These are phyloP conservation scores for Daldinia bambusicola DNA, from an alignment of 495 filamentous ascomycete species.

Conservation along the genomic window DNA sequence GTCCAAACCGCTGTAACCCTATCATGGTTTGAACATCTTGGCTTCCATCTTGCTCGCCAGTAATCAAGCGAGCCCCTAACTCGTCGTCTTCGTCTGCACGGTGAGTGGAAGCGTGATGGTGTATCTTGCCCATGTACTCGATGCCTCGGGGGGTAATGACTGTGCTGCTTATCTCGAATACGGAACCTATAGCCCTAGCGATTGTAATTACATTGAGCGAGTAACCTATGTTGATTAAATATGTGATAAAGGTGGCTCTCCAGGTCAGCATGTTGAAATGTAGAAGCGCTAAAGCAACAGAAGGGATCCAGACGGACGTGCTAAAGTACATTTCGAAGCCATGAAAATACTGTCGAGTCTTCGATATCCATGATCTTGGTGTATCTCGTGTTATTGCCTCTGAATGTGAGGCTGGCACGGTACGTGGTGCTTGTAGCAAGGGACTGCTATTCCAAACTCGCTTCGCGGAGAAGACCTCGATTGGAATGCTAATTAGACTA, in stretches of 20 bases:
- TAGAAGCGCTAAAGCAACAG: conserved; percentile 63
- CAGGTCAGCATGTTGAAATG: conserved; percentile 71
- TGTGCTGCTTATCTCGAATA: conserved; percentile 64
- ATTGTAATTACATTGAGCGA: conserved; percentile 62
- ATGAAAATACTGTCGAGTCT: conserved; percentile 30
- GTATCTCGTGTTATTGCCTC: conserved; percentile 11
- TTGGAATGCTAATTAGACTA: conserved; percentile 49
- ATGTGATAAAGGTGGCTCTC: conserved; percentile 67
- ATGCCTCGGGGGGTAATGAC: conserved; percentile 54
- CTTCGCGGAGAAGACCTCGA: conserved; percentile 54
- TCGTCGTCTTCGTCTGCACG: conserved; percentile 33
- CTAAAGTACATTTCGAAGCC: conserved; percentile 56
- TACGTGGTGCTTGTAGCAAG: conserved; percentile 45
- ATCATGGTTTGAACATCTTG: conserved; percentile 43
- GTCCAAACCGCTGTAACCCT: conserved; percentile 54
- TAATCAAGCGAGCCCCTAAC: conserved; percentile 38
- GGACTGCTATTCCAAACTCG: conserved; percentile 52
- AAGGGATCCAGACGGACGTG: conserved; percentile 61
- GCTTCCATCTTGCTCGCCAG: conserved; percentile 30
- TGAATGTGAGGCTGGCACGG: conserved; percentile 21
- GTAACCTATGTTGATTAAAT: conserved; percentile 66
- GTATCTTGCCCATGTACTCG: conserved; percentile 46
- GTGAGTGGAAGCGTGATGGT: conserved; percentile 10
- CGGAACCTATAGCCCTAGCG: conserved; percentile 62
- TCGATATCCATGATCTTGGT: conserved; percentile 37